phyloP scores from a whole-genome alignment of 1,284 basidiomycete species.

The Cryptococcus hybrid region DNA sequence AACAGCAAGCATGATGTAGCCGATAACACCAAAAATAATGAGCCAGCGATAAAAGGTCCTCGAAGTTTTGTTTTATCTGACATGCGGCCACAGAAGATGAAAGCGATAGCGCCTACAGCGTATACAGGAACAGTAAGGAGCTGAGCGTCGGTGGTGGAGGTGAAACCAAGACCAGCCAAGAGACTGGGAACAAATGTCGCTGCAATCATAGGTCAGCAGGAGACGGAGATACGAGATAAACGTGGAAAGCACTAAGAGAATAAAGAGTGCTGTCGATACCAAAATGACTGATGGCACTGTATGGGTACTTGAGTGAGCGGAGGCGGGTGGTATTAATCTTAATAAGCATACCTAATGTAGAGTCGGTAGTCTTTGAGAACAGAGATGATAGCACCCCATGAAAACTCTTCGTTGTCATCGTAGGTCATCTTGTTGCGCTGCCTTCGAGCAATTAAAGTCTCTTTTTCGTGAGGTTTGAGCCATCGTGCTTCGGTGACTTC shows the following conservation, averaged over 20 bases:
- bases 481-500: conserved; percentile 5
- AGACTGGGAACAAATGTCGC: conserved; percentile 29
- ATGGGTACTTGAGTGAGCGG: too few relatives aligned
- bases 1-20: conserved; percentile 14
- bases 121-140: conserved; percentile 33
- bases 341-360: not conserved
- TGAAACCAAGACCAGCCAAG: conserved; percentile 23
- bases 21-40: conserved; percentile 12
- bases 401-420: conserved; percentile 5
- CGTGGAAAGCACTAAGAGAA: conserved; percentile 4
- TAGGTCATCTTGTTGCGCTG: conserved; percentile 6
- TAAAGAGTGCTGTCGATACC: conserved; percentile 10
- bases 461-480: conserved; percentile 5
- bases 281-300: conserved; percentile 8
- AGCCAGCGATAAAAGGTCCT: conserved; percentile 17
- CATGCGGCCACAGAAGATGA: conserved; percentile 8
- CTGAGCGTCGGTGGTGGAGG: conserved; percentile 23
- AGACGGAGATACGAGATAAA: not conserved
- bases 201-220: not conserved
- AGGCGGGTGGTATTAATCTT: not conserved
- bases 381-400: conserved; percentile 1
- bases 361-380: conserved; percentile 5
- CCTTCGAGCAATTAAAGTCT: not conserved
- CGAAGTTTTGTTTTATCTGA: conserved; percentile 19
- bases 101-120: conserved; percentile 20